Percentiles rank a stretch among this genome's conserved stretches.
phyloP scores from a whole-genome alignment of 2,329 filamentous ascomycete genomes.

The Aspergillus sp. region DNA sequence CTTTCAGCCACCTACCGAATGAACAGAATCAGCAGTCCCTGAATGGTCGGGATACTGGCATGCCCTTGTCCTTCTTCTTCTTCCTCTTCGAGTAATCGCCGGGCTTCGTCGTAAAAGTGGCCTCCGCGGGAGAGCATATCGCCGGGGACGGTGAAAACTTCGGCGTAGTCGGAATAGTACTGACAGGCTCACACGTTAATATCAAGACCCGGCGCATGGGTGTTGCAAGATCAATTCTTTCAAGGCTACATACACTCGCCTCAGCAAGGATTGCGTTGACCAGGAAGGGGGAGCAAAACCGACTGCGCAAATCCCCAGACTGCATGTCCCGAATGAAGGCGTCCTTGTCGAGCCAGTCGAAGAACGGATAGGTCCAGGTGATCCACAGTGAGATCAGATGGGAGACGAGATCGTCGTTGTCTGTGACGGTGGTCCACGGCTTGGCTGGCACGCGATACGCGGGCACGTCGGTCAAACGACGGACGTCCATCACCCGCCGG shows the following conservation, averaged over 20 bases:
- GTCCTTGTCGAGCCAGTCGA: slow-evolving; percentile 30
- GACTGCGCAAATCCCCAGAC: slow-evolving; percentile 20
- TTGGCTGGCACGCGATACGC: slow-evolving; percentile 26
- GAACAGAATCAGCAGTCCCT: slow-evolving; percentile 26
- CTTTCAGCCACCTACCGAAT: slow-evolving; percentile 16
- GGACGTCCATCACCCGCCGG: slow-evolving; percentile 22
- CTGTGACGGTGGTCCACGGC: slow-evolving; percentile 34
- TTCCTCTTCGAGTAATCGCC: slow-evolving; percentile 24
- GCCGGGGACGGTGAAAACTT: slow-evolving; percentile 24
- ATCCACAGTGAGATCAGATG: slow-evolving; percentile 34
- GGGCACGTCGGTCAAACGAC: slow-evolving; percentile 26
- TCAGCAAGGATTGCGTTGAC: slow-evolving; percentile 35
- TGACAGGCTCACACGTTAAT: slow-evolving; percentile 7
- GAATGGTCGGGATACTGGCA: slow-evolving; percentile 25
- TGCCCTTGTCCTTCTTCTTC: slow-evolving; percentile 18
- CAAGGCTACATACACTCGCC: slow-evolving; percentile 28
- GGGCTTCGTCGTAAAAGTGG: slow-evolving; percentile 32
- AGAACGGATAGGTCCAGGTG: slow-evolving; percentile 31
- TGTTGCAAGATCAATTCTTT: not conserved
- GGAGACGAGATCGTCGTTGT: slow-evolving; percentile 31
- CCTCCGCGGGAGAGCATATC: slow-evolving; percentile 23
- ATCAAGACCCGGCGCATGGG: not conserved
- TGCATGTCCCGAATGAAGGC: slow-evolving; percentile 31
- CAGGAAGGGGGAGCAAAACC: slow-evolving; percentile 34
- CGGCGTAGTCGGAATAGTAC: slow-evolving; percentile 26